Percentiles rank a stretch among this genome's conserved stretches.
phyloP scores from a whole-genome alignment of 129 eudicot genomes.

The Flaveria bidentis region DNA sequence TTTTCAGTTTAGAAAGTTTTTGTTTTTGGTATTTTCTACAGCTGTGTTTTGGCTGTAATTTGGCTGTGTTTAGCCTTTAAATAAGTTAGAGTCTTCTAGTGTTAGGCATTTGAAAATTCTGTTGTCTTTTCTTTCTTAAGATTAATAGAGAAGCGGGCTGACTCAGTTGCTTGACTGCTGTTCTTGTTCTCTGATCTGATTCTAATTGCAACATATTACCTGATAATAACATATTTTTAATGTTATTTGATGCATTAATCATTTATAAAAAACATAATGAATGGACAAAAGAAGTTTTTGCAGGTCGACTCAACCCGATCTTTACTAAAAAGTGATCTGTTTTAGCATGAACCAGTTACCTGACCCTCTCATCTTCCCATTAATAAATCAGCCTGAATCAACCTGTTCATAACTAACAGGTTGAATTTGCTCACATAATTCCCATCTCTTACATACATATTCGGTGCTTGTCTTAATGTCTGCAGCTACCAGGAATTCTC shows the following conservation, averaged over 20 bases:
- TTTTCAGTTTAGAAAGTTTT: too few relatives aligned
- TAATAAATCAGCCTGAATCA: background rate
- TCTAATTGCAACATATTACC: too few relatives aligned
- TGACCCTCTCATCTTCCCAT: background rate
- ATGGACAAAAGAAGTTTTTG: background rate
- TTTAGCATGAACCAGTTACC: background rate
- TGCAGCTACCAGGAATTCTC: constrained; percentile 87
- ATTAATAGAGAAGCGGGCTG: too few relatives aligned
- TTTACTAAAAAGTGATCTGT: background rate
- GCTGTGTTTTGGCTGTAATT: too few relatives aligned
- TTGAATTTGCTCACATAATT: background rate
- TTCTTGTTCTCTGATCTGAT: too few relatives aligned
- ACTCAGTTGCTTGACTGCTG: too few relatives aligned
- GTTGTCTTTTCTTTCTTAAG: too few relatives aligned
- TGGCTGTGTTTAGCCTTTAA: too few relatives aligned
- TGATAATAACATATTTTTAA: background rate
- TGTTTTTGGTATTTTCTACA: too few relatives aligned
- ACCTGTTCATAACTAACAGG: background rate
- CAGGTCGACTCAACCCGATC: background rate
- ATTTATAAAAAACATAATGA: background rate
- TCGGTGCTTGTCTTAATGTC: constrained; percentile 16
- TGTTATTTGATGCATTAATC: background rate
- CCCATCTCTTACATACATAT: constrained; percentile 2
- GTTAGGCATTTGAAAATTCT: too few relatives aligned
- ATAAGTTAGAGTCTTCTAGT: too few relatives aligned